Base-by-base conservation (phyloP, 1,139 yeast genomes). In the Taiozyma sp. region DNA sequence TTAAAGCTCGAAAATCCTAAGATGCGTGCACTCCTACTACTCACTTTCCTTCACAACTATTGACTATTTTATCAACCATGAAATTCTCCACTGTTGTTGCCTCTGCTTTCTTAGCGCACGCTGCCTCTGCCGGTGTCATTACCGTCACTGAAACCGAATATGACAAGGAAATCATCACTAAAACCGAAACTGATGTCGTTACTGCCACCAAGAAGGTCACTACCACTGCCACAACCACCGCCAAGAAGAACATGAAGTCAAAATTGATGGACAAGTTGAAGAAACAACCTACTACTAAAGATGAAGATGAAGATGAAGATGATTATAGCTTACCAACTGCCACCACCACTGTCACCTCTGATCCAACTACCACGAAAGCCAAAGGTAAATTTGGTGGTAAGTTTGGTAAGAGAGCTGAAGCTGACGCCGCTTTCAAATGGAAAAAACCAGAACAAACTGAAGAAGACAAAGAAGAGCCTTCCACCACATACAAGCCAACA, bases 81-180 rank as follows among this genome's bases (percentile, higher is more conserved):
- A 49, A 19, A 32, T 11, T 42, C 6, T 26, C 44, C 26, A 42
- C 44, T 26, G 21, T 50, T 19, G 13, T 30, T 32, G 46, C 49
- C 19, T 43, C 48, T 32, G 46, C 49, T 21, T 16, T 46, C 7
- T 42, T 48, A n/a, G 42, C 51, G 9, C 19, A 45, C n/a, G 22
- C 41, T 26, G 51, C 41, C 29, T 6, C 42, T 10, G 51, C 50
- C 13, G 42, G 43, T 22, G 53, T 35, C n/a, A 44, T 41, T 8
- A 43, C 49, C 16, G 24, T 48, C n/a, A 37, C 51, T 43, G 42
- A 39, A 26, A 44, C 43, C 4, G 39, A 35, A 16, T 24, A 47
- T 16, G 29, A 47, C 13, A 42, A 47, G 13, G 28, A 48, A 21
- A 42, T 34, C 14, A 44, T 40, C 7, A 43, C 48, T 16, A 16